These are phyloP conservation scores for Zygosaccharomyces pseudorouxii DNA, from an alignment of 805 yeast species.

Conservation along the genomic window DNA sequence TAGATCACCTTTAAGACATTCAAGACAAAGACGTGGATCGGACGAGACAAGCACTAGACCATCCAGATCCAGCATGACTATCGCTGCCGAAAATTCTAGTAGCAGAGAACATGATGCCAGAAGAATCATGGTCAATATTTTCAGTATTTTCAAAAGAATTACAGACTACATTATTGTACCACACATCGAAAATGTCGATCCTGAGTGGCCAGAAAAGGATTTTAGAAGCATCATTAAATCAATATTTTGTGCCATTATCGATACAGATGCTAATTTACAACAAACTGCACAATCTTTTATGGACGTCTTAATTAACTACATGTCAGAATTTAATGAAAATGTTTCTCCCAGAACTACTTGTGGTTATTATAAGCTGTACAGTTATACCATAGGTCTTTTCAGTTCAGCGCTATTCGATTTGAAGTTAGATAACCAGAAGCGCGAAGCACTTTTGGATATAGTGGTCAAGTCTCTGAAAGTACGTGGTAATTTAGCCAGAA, in stretches of 20 bases:
- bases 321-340: conserved; percentile 22
- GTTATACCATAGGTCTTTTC: conserved; percentile 37
- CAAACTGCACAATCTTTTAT: conserved; percentile 38
- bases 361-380: conserved; percentile 35
- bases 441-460: conserved; percentile 38
- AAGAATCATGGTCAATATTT: conserved; percentile 29
- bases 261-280: conserved; percentile 35
- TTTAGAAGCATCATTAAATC: conserved; percentile 35
- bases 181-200: conserved; percentile 15
- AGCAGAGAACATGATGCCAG: conserved; percentile 22
- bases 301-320: conserved; percentile 29
- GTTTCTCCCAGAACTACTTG: conserved; percentile 32
- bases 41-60: conserved; percentile 17
- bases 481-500: conserved; percentile 31
- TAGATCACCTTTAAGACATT: conserved; percentile 13
- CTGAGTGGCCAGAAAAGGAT: conserved; percentile 22
- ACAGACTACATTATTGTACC: conserved; percentile 27
- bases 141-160: conserved; percentile 30
- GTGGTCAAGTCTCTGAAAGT: conserved; percentile 39
- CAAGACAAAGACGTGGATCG: conserved; percentile 17
- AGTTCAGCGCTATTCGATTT: conserved; percentile 35
- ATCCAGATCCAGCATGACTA: conserved; percentile 7
- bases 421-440: conserved; percentile 28
- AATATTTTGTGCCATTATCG: conserved; percentile 37
- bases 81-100: conserved; percentile 5